phyloP scores from a whole-genome alignment of 768 basidiomycete genomes.

The Pulveroboletus sp. region DNA sequence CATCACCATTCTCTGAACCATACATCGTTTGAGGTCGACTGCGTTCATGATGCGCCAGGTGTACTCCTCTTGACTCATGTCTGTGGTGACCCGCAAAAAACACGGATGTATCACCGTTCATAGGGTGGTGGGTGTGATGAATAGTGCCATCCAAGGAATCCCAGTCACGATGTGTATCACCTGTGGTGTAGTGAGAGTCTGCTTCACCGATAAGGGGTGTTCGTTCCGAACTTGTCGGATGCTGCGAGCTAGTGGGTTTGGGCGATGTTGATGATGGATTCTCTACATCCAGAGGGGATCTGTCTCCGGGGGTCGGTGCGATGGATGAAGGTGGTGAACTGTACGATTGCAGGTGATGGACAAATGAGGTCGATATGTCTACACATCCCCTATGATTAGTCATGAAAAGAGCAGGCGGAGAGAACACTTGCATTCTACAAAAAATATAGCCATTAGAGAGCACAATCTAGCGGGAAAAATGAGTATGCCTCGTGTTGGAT shows the following conservation, averaged over 20 bases:
- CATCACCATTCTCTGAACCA: slow-evolving; percentile 7
- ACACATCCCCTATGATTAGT: not conserved
- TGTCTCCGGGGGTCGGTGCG: slow-evolving; percentile 24
- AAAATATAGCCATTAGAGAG: slow-evolving; percentile 69
- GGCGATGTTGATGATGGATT: not conserved
- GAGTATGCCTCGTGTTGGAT: slow-evolving; percentile 1
- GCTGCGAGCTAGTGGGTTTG: slow-evolving; percentile 2
- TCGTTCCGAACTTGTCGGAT: slow-evolving; percentile 14
- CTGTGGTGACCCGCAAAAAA: slow-evolving; percentile 37
- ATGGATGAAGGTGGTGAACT: slow-evolving; percentile 49
- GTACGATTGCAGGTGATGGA: slow-evolving; percentile 65
- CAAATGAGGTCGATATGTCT: slow-evolving; percentile 77
- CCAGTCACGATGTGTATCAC: not conserved
- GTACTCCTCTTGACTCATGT: slow-evolving; percentile 28
- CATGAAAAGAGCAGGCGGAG: not conserved
- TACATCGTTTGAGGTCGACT: slow-evolving; percentile 22
- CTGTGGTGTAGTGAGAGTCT: not conserved
- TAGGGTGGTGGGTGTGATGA: not conserved
- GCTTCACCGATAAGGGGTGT: slow-evolving; percentile 15
- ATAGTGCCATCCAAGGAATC: slow-evolving; percentile 22
- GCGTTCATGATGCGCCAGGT: slow-evolving; percentile 30
- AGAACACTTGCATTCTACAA: slow-evolving; percentile 68
- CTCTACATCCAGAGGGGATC: slow-evolving; percentile 14
- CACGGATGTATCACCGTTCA: slow-evolving; percentile 1
- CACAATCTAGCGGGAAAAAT: slow-evolving; percentile 43